Evolutionary conservation across 768 basidiomycete genomes (phyloP), one percentile per base, ranked within the genome.

Genomic region (Gautieria morchelliformis): DNA sequence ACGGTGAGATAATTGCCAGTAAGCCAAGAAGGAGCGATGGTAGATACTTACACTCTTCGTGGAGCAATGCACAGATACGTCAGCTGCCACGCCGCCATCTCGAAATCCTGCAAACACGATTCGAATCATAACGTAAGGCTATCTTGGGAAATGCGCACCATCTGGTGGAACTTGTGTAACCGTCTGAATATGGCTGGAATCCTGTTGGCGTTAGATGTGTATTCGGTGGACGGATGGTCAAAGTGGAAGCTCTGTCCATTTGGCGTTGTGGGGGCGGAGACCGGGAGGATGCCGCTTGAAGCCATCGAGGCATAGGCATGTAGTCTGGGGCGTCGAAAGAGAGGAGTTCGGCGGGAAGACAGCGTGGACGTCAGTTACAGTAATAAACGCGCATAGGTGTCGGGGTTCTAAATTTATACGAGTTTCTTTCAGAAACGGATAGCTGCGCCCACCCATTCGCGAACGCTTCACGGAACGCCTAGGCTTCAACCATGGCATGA

Each of bases 51-150:
- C 86, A 98, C 94, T 81, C 92, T 79, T 66, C 87, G 80, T 0
- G 95, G 95, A 4, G 93, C 85, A 55, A 97, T 79, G 67, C 93
- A 94, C 2, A 97, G 76, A 73, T 96, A 96, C 10, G 89, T 93
- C 57, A 98, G 71, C 67, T 96, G 93, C 93, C 94, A 97, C 32
- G 90, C 87, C 11, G 95, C 95, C 47, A 95, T 74, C 70, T 98
- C 95, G 71, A 97, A 96, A 70, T 98, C 95, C 94, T 97, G 67
- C 45, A 46, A 10, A 14, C 51, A 40, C 20, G 50, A 53, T 44
- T 51, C 42, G 40, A 44, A 17, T 48, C 30, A 20, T 44, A 17
- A 45, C 44, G 56, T 24, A 24, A 49, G 40, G 14, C 27, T 37
- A 37, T 45, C 55, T 53, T 37, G 47, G 10, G 49, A 50, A 15